Conservation (phyloP, 805 yeast species). For the Kurtzmaniella fragi region DNA sequence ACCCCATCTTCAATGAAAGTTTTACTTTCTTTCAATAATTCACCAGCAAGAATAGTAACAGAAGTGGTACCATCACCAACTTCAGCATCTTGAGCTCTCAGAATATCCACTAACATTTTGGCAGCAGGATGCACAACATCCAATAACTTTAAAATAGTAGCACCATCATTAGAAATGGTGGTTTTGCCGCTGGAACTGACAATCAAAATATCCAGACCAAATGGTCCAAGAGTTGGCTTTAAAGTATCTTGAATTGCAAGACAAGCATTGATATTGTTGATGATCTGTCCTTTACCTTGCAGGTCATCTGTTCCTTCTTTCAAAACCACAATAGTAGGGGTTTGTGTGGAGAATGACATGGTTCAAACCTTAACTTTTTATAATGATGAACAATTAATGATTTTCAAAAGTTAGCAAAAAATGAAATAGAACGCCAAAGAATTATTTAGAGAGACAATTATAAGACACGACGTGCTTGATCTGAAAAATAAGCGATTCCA, state of each 20-base stretch:
- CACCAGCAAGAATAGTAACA: constrained; percentile 93
- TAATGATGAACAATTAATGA: not conserved
- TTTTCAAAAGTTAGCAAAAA: no score
- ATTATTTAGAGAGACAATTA: no score
- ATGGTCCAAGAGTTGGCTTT: constrained; percentile 92
- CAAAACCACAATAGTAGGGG: constrained; percentile 96
- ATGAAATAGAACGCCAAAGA: no score
- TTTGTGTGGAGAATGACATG: constrained; percentile 88
- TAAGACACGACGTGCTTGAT: no score
- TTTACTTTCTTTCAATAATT: constrained; percentile 85
- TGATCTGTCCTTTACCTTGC: constrained; percentile 94
- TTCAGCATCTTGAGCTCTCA: constrained; percentile 96
- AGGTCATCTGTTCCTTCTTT: constrained; percentile 98
- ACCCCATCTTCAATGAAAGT: constrained; percentile 93
- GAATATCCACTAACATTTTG: constrained; percentile 86
- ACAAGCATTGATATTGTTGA: constrained; percentile 95
- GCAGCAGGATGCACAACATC: constrained; percentile 99
- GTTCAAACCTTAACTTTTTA: not conserved
- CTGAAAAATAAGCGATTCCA: no score
- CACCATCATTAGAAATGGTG: constrained; percentile 97
- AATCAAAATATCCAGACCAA: constrained; percentile 92
- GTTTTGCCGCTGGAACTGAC: constrained; percentile 81
- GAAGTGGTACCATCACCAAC: constrained; percentile 99
- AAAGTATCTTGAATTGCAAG: constrained; percentile 94
- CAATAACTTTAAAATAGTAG: constrained; percentile 84